phyloP scores from a whole-genome alignment of 306 rosid species.

The Gynostemma pentaphyllum region DNA sequence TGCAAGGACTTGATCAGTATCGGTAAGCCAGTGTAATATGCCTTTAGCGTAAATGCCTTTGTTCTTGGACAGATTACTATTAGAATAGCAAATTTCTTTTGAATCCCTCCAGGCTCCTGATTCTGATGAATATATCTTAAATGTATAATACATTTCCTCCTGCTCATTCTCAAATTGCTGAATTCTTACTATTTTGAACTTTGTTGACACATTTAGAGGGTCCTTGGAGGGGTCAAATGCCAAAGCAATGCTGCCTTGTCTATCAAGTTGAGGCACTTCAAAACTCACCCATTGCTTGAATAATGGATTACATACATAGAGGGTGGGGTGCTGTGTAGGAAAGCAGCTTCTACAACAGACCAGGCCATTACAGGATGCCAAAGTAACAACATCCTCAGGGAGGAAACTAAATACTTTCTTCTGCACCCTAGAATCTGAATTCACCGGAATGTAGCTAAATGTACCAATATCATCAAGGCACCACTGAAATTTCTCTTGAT shows the following conservation, averaged over 20 bases:
- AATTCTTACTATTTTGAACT: slow-evolving; percentile 31
- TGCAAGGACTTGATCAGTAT: slow-evolving; percentile 30
- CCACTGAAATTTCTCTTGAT: slow-evolving; percentile 25
- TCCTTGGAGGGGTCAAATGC: slow-evolving; percentile 27
- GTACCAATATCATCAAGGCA: slow-evolving; percentile 26
- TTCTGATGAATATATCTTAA: slow-evolving; percentile 36
- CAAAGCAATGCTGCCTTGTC: slow-evolving; percentile 19
- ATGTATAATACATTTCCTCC: slow-evolving; percentile 18
- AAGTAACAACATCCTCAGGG: slow-evolving; percentile 37
- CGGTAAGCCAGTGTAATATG: slow-evolving; percentile 43
- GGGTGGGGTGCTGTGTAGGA: slow-evolving; percentile 17
- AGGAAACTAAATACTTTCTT: slow-evolving; percentile 26
- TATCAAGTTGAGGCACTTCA: slow-evolving; percentile 7
- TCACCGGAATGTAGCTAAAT: slow-evolving; percentile 23
- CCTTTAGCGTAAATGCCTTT: slow-evolving; percentile 28
- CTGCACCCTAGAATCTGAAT: slow-evolving; percentile 8
- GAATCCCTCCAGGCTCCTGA: slow-evolving; percentile 32
- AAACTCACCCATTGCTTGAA: slow-evolving; percentile 27
- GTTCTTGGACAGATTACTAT: slow-evolving; percentile 20
- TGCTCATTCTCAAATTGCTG: slow-evolving; percentile 10
- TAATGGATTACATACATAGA: slow-evolving; percentile 54
- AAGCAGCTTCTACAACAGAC: slow-evolving; percentile 47
- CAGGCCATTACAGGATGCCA: slow-evolving; percentile 39
- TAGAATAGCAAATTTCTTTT: slow-evolving; percentile 24
- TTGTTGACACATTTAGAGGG: slow-evolving; percentile 9